Evolutionary conservation across 306 rosid genomes (phyloP).

Genomic region (Cucurbita maxima): DNA sequence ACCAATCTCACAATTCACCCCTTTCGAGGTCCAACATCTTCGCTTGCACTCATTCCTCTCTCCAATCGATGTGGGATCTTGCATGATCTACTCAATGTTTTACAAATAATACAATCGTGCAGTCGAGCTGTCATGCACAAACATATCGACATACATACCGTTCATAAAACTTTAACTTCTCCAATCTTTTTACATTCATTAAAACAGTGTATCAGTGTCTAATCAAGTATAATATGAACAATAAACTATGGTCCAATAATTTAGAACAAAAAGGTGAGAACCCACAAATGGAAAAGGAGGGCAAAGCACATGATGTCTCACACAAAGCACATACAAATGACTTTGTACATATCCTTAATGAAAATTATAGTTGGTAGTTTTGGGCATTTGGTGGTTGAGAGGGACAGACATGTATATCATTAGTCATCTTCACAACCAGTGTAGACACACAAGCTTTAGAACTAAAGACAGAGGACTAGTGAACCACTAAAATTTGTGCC

Average conservation of each 20-base stretch:
- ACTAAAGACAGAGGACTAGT: neutral
- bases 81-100: neutral
- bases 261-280: neutral
- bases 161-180: neutral
- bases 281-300: neutral
- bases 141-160: neutral
- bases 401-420: conserved; percentile 6
- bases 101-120: neutral
- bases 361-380: neutral
- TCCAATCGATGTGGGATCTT: too few relatives aligned
- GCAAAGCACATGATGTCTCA: neutral
- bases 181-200: neutral
- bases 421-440: neutral
- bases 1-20: too few relatives aligned
- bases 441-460: neutral
- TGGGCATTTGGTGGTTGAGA: neutral
- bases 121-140: neutral
- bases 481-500: neutral
- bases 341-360: neutral
- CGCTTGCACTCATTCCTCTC: too few relatives aligned
- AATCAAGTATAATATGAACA: neutral
- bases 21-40: too few relatives aligned
- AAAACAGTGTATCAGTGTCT: neutral
- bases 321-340: neutral
- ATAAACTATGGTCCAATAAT: neutral